Conservation (phyloP, 2,329 filamentous ascomycete genomes). For the Biscogniauxia sp. region DNA sequence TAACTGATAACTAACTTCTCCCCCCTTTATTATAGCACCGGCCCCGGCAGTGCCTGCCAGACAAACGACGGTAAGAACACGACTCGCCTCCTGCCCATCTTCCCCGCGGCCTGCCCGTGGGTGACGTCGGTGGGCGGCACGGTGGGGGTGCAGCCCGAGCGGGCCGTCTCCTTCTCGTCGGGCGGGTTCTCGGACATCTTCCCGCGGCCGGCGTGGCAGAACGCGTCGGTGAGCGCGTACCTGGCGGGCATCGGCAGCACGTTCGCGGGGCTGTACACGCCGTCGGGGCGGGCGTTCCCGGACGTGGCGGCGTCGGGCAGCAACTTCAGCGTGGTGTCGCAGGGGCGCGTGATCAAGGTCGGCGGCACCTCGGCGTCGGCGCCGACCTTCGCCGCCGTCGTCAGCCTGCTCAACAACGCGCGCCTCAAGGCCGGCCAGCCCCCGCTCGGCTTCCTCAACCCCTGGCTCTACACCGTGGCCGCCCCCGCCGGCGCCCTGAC, state of each 20-base stretch:
- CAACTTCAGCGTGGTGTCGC: conserved; percentile 29
- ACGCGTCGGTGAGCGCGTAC: conserved; percentile 46
- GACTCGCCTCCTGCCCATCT: conserved; percentile 50
- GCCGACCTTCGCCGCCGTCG: conserved; percentile 61
- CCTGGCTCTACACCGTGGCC: conserved; percentile 51
- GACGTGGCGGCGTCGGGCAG: conserved; percentile 57
- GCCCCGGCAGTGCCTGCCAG: conserved; percentile 40
- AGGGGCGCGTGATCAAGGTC: conserved; percentile 33
- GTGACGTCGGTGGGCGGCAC: conserved; percentile 61
- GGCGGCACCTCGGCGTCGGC: conserved; percentile 51
- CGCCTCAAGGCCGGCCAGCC: conserved; percentile 53
- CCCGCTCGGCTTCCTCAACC: conserved; percentile 59
- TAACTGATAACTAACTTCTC: conserved; percentile 2
- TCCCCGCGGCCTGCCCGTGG: conserved; percentile 56
- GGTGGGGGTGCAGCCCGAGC: conserved; percentile 46
- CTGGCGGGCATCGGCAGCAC: conserved; percentile 33
- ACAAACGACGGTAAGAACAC: conserved; percentile 54
- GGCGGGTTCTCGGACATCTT: conserved; percentile 52
- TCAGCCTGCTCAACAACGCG: conserved; percentile 64
- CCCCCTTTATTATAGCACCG: conserved; percentile 13
- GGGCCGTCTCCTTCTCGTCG: conserved; percentile 50
- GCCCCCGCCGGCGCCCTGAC: conserved; percentile 31
- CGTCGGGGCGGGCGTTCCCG: conserved; percentile 55
- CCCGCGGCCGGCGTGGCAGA: conserved; percentile 42
- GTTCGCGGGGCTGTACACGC: conserved; percentile 44